A percentile compares a stretch with the other conserved stretches of the same genome.
phyloP scores from a whole-genome alignment of 495 filamentous ascomycete species.

The Letharia lupina region DNA sequence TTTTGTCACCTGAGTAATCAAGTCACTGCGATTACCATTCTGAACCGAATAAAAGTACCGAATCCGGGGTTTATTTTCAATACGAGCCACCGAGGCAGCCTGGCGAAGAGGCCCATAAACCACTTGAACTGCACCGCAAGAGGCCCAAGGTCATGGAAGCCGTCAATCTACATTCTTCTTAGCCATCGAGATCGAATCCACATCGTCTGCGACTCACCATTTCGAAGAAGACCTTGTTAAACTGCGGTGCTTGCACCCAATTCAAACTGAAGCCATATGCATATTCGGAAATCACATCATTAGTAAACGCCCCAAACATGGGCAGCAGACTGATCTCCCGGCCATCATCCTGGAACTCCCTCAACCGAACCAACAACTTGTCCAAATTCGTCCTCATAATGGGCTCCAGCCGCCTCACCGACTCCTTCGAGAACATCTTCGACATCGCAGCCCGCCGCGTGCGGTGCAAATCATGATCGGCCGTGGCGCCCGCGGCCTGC shows the following conservation, averaged over 20 bases:
- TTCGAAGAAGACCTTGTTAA: constrained; percentile 17
- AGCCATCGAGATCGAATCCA: constrained; percentile 11
- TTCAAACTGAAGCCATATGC: constrained; percentile 15
- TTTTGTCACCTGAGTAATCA: not conserved
- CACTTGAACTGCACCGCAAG: constrained; percentile 17
- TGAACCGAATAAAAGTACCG: constrained; percentile 7
- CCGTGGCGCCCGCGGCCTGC: constrained; percentile 21
- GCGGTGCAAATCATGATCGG: constrained; percentile 30
- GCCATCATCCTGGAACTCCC: constrained; percentile 15
- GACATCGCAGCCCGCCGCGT: constrained; percentile 29
- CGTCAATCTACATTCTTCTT: constrained; percentile 6
- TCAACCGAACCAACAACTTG: constrained; percentile 19
- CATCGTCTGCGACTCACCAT: constrained; percentile 7
- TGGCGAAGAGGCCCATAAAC: constrained; percentile 2
- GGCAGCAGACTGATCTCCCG: constrained; percentile 28
- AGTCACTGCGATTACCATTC: constrained; percentile 3
- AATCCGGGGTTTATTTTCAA: constrained; percentile 16
- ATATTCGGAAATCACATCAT: constrained; percentile 40
- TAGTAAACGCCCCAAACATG: constrained; percentile 29
- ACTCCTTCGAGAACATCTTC: constrained; percentile 29
- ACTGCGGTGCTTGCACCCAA: constrained; percentile 18
- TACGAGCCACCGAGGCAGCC: constrained; percentile 2
- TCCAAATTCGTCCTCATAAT: constrained; percentile 21
- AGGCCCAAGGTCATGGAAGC: constrained; percentile 17
- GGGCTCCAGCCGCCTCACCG: constrained; percentile 21